phyloP scores from a whole-genome alignment of 164 flowering plant genomes.

The Umbellularia californica region DNA sequence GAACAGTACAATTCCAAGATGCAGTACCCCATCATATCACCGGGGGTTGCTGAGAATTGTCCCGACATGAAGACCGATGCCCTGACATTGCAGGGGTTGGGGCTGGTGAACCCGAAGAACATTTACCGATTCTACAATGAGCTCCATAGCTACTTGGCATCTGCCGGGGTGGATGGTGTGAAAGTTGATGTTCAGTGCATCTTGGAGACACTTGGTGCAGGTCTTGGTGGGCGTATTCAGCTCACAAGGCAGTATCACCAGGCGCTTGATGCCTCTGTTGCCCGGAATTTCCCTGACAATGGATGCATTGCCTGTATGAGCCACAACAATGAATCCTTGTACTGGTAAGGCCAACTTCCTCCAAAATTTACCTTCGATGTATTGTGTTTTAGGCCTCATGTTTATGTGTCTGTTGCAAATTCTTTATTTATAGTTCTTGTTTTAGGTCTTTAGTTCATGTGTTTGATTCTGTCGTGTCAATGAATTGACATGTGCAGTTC shows the following conservation, averaged over 20 bases:
- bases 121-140: constrained; percentile 66
- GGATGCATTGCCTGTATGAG: constrained; percentile 96
- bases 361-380: neutral
- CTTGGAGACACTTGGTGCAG: constrained; percentile 82
- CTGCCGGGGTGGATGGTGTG: constrained; percentile 87
- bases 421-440: neutral
- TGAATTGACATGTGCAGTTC: constrained; percentile 42
- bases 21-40: constrained; percentile 49
- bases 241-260: constrained; percentile 76
- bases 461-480: neutral
- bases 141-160: constrained; percentile 66
- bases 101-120: constrained; percentile 66
- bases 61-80: constrained; percentile 66
- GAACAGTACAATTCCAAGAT: constrained; percentile 61
- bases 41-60: constrained; percentile 66
- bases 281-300: constrained; percentile 73
- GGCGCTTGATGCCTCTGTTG: constrained; percentile 83
- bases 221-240: constrained; percentile 87
- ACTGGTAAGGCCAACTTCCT: constrained; percentile 38
- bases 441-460: neutral
- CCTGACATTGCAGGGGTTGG: constrained; percentile 68
- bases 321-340: constrained; percentile 83
- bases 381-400: neutral
- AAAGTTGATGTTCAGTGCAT: constrained; percentile 95
- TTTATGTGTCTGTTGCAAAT: neutral